Percentiles rank a stretch among this genome's conserved stretches.
Conservation (phyloP, 2,329 filamentous ascomycete species). For the Colletotrichum musae region DNA sequence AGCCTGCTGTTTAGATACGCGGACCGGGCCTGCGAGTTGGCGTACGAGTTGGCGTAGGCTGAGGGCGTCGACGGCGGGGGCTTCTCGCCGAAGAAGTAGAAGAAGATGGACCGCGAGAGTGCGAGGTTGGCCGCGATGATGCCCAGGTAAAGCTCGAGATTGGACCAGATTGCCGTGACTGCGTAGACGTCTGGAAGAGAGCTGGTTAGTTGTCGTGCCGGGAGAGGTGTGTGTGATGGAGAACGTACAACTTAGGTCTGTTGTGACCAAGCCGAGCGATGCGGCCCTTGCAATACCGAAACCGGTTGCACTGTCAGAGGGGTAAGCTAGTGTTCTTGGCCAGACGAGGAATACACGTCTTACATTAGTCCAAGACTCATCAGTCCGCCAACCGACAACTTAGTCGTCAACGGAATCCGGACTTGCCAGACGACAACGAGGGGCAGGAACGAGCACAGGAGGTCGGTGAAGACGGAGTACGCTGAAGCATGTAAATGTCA, state of each 20-base stretch:
- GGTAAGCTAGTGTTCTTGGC: background rate
- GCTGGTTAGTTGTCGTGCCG: background rate
- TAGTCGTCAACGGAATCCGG: conserved; percentile 48
- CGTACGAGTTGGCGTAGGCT: conserved; percentile 19
- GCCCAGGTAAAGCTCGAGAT: conserved; percentile 55
- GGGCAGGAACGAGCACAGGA: conserved; percentile 48
- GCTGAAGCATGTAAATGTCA: conserved; percentile 28
- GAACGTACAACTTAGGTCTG: conserved; percentile 46
- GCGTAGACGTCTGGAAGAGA: conserved; percentile 48
- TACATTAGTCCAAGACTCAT: conserved; percentile 51
- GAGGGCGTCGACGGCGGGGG: conserved; percentile 5
- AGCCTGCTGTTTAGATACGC: conserved; percentile 38
- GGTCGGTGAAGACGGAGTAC: conserved; percentile 47
- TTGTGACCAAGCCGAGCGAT: conserved; percentile 44
- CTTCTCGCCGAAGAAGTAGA: conserved; percentile 43
- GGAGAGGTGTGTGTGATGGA: background rate
- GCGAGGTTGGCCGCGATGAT: conserved; percentile 53
- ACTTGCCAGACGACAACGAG: conserved; percentile 52
- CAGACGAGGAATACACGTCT: conserved; percentile 18
- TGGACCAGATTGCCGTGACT: conserved; percentile 55
- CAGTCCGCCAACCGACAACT: conserved; percentile 49
- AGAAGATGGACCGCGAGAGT: conserved; percentile 45
- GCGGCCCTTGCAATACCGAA: conserved; percentile 46
- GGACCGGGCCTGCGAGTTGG: conserved; percentile 32
- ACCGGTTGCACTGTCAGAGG: conserved; percentile 43